phyloP scores from a whole-genome alignment of 306 rosid species.

The Vachellia pachyceras region DNA sequence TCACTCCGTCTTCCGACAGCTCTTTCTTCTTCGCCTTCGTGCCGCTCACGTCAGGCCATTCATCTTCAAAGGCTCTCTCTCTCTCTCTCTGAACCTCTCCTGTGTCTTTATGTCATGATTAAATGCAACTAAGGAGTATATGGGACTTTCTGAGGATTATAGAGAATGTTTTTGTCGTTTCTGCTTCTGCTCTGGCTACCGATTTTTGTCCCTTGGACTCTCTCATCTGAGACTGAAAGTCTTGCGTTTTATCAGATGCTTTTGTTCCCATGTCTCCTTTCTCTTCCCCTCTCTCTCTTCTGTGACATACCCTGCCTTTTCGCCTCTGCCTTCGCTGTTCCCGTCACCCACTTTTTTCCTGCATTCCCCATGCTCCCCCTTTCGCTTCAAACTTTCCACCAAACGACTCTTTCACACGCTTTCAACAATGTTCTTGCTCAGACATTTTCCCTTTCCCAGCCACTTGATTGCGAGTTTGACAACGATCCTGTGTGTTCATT shows the following conservation, averaged over 20 bases:
- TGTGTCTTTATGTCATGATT: background rate
- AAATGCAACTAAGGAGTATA: background rate
- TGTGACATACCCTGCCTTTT: background rate
- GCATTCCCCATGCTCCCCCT: constrained; percentile 1
- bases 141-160: constrained; percentile 33
- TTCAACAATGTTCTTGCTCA: background rate
- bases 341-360: background rate
- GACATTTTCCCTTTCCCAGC: constrained; percentile 4
- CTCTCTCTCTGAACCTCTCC: background rate
- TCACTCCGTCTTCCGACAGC: background rate
- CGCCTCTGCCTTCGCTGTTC: constrained; percentile 1
- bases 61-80: background rate
- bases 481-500: constrained; percentile 2
- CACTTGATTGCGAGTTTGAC: constrained; percentile 25
- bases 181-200: constrained; percentile 52
- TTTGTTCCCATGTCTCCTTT: background rate
- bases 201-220: constrained; percentile 38
- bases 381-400: background rate
- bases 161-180: constrained; percentile 43
- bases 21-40: background rate
- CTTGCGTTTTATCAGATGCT: constrained; percentile 4
- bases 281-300: background rate
- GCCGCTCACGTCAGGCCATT: background rate
- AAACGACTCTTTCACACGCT: background rate
- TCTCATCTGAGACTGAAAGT: no score